Percentiles rank a stretch among this genome's conserved stretches.
phyloP scores from a whole-genome alignment of 176 grass and related monocot genomes.

The Hordeum vulgare region MorexV3_pseudomolecules_assembly NC_058523.1:557660771-557661270 shows the following conservation, averaged over 20 bases:
- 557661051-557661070: too few species aligned
- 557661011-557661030: too few species aligned
- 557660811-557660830: background rate
- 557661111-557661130: conserved; percentile 33
- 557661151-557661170: conserved; percentile 11
- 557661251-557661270: background rate
- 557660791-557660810: conserved; percentile 3
- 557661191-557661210: background rate
- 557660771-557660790: conserved; percentile 15
- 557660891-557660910: background rate
- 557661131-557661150: conserved; percentile 12
- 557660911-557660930: background rate
- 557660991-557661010: too few species aligned
- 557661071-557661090: background rate
- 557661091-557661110: conserved; percentile 2
- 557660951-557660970: background rate
- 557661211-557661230: background rate
- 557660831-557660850: background rate
- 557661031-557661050: too few species aligned
- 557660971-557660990: too few species aligned
- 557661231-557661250: background rate
- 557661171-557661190: background rate
- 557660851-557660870: background rate
- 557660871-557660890: background rate
- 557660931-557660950: background rate